Conservation (phyloP, 202 grass and related monocot species). For the Dendrocalamus latiflorus region DNA sequence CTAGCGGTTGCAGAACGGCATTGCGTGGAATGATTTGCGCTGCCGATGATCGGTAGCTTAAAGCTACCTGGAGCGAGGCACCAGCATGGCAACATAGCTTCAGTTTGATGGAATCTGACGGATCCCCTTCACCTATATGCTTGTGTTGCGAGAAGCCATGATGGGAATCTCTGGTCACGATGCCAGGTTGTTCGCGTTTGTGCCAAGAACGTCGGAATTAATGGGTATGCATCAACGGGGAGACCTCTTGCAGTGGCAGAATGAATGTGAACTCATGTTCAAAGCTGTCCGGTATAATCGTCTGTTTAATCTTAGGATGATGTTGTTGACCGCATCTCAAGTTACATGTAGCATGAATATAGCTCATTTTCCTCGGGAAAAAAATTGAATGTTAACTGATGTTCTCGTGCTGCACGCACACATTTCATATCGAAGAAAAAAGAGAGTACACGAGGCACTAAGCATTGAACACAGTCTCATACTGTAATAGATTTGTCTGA, state of each 20-base stretch:
- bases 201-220: slow-evolving; percentile 27
- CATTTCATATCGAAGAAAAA: not conserved
- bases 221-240: not conserved
- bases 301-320: not conserved
- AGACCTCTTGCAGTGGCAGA: not conserved
- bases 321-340: not conserved
- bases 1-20: not conserved
- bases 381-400: not conserved
- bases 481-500: not conserved
- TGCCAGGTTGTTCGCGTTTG: slow-evolving; percentile 19
- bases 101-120: slow-evolving; percentile 17
- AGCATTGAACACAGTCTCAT: not conserved
- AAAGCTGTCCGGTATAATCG: not conserved
- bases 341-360: not conserved
- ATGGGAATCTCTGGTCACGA: slow-evolving; percentile 21
- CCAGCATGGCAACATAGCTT: not conserved
- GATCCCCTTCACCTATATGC: slow-evolving; percentile 40
- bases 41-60: not conserved
- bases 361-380: not conserved
- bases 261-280: not conserved
- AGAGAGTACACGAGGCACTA: not conserved
- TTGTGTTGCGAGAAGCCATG: slow-evolving; percentile 8
- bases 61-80: not conserved
- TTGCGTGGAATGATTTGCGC: slow-evolving; percentile 22
- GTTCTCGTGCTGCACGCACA: not conserved